These are phyloP conservation scores for Xylaria sp. DNA, from an alignment of 2,329 filamentous ascomycete species.

Conservation along the genomic window DNA sequence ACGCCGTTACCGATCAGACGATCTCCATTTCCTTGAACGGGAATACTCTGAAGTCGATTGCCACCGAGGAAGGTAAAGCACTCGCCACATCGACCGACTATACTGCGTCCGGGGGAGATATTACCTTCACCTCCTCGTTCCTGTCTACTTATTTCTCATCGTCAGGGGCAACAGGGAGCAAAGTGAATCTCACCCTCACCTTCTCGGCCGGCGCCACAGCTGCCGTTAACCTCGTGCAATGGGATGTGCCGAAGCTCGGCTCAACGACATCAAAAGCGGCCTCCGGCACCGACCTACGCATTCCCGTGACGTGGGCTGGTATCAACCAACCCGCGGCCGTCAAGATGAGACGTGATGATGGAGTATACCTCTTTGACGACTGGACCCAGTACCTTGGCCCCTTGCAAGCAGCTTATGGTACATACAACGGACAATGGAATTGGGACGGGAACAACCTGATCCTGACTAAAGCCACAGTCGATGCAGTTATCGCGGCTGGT, in stretches of 20 bases:
- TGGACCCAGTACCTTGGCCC: conserved; percentile 66
- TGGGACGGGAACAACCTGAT: conserved; percentile 61
- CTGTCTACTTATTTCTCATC: conserved; percentile 57
- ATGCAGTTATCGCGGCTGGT: conserved; percentile 58
- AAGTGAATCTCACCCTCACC: conserved; percentile 62
- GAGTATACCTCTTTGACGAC: conserved; percentile 63
- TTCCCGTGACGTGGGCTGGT: conserved; percentile 65
- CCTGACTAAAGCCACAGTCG: conserved; percentile 57
- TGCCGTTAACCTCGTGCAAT: conserved; percentile 63
- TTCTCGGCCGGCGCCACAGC: conserved; percentile 64
- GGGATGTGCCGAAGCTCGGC: conserved; percentile 58
- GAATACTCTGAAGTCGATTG: conserved; percentile 60
- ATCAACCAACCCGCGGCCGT: conserved; percentile 62
- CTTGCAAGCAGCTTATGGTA: conserved; percentile 62
- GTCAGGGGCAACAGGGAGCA: conserved; percentile 56
- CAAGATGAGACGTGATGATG: conserved; percentile 60
- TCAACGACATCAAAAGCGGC: conserved; percentile 43
- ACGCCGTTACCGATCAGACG: conserved; percentile 54
- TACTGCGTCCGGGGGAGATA: conserved; percentile 54
- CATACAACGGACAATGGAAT: conserved; percentile 63
- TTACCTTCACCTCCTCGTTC: conserved; percentile 62
- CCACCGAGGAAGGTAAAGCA: conserved; percentile 49
- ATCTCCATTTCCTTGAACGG: conserved; percentile 65
- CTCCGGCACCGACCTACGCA: conserved; percentile 53
- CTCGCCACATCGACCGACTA: conserved; percentile 59